phyloP scores from a whole-genome alignment of 352 stramenopile species.

The Albugo laibachii region DNA sequence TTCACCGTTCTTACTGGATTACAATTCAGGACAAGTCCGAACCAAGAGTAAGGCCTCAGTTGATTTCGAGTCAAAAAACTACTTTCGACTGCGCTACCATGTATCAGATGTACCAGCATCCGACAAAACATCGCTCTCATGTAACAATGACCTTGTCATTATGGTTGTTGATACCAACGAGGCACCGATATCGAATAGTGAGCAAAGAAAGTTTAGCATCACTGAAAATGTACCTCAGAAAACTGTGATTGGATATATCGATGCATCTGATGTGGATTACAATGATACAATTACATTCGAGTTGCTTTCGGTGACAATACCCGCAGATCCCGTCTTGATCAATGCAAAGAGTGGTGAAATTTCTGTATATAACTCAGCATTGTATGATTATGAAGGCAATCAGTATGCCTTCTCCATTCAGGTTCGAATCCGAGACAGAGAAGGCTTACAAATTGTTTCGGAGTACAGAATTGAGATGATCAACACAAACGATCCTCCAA shows the following conservation, averaged over 20 bases:
- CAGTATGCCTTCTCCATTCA: constrained; percentile 4
- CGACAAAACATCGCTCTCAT: constrained; percentile 14
- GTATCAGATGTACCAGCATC: constrained; percentile 19
- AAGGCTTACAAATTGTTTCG: neutral
- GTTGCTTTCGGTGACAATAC: constrained; percentile 3
- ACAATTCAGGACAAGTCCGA: constrained; percentile 12
- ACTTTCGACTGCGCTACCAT: constrained; percentile 26
- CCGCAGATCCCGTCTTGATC: neutral
- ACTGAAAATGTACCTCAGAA: constrained; percentile 10
- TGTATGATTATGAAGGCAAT: constrained; percentile 7
- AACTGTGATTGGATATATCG: constrained; percentile 4
- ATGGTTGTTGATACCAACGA: constrained; percentile 30
- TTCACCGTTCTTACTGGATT: constrained; percentile 11
- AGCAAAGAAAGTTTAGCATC: constrained; percentile 2
- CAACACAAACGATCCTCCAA: constrained; percentile 11
- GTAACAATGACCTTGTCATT: constrained; percentile 20
- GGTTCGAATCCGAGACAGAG: constrained; percentile 6
- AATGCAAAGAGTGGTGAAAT: constrained; percentile 4
- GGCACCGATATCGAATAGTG: constrained; percentile 10
- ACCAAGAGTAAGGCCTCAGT: constrained; percentile 13
- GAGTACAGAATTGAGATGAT: constrained; percentile 4
- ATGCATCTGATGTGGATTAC: constrained; percentile 10
- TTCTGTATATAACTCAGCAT: constrained; percentile 1
- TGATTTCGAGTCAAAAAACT: constrained; percentile 20
- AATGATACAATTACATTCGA: constrained; percentile 10